Percentiles rank a stretch among this genome's conserved stretches.
phyloP scores from a whole-genome alignment of 78 protist genomes.

The Mastigamoeba balamuthi region DNA sequence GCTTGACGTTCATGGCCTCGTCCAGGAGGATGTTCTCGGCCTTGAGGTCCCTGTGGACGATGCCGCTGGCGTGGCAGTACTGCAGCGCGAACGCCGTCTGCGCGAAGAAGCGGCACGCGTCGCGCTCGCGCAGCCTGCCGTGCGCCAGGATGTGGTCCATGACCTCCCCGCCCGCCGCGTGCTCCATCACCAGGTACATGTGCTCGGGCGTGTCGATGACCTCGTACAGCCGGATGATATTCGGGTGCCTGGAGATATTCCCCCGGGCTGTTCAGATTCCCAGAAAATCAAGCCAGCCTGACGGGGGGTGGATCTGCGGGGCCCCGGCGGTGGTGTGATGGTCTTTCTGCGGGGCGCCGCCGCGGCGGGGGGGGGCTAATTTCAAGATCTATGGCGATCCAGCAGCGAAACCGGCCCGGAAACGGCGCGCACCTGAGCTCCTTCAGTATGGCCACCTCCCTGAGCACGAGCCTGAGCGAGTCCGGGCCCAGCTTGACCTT shows the following conservation, averaged over 20 bases:
- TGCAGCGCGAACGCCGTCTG: constrained; percentile 61
- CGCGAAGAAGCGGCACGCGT: constrained; percentile 65
- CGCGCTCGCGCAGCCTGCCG: constrained; percentile 51
- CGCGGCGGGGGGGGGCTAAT: too few relatives aligned
- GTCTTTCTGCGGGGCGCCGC: too few relatives aligned
- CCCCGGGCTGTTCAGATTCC: too few relatives aligned
- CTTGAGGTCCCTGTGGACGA: constrained; percentile 64
- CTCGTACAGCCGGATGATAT: constrained; percentile 48
- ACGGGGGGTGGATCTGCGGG: too few relatives aligned
- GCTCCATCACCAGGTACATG: constrained; percentile 57
- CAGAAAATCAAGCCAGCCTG: too few relatives aligned
- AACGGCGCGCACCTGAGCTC: too few relatives aligned
- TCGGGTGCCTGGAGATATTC: constrained; percentile 42
- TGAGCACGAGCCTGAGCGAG: constrained; percentile 33
- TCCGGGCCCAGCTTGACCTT: constrained; percentile 30
- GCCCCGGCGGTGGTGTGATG: too few relatives aligned
- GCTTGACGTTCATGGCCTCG: constrained; percentile 62
- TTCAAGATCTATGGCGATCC: too few relatives aligned
- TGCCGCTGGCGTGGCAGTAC: constrained; percentile 62
- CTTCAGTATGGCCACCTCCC: constrained; percentile 60
- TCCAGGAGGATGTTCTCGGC: constrained; percentile 87
- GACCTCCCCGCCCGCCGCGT: constrained; percentile 69
- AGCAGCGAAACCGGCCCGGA: too few relatives aligned
- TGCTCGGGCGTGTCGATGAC: constrained; percentile 44
- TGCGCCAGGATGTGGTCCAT: constrained; percentile 70